Evolutionary conservation across 1,284 basidiomycete genomes (phyloP), one percentile per base, ranked within the genome.

Genomic region (Cryptococcus sp.): DNA sequence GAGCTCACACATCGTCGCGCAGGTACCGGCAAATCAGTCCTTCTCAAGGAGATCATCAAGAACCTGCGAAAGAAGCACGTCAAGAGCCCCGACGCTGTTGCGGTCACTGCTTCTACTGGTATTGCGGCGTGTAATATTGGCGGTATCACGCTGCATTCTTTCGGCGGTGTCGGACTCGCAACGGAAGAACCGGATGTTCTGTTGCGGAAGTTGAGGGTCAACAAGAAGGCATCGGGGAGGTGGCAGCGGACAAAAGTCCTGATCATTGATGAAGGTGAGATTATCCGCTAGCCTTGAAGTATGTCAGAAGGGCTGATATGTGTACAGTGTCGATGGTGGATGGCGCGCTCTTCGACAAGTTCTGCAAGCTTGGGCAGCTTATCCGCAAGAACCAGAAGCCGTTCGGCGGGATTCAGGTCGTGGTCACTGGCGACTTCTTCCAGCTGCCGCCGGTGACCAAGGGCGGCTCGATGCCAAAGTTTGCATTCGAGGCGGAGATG

Each of bases 391-490:
- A 79, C 36, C 63, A 77, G 0, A 74, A 79, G 47, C 89, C 94
- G 0, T 98, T 97, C 63, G 95, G 96, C n/a, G 95, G 94, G 1
- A 94, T 98, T 36, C 92, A 95, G 81, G 79, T 99, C 58, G 84
- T 94, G 60, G 83, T 96, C 12, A 95, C 92, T 0, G 95, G 95
- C 16, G 95, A 98, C 72, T 98, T 98, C 78, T 97, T 92, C 78
- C 94, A 99, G 75, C 80, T 99, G 6, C 96, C 96, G 1, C 95
- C 96, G 0, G 92, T 99, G 6, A 81, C 82, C n/a, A 82, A 82
- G 62, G 76, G 74, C 3, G 71, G 77, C 3, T 79, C 81, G 1
- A 50, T 60, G 46, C 72, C 80, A 11, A 80, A 72, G 59, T 97
- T 96, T 72, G 88, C 89, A 3, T 98, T 99, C 70, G 92, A 99